These are phyloP conservation scores for Limnanthes douglasii DNA, from an alignment of 345 rosid genomes.

Conservation along the genomic window DNA sequence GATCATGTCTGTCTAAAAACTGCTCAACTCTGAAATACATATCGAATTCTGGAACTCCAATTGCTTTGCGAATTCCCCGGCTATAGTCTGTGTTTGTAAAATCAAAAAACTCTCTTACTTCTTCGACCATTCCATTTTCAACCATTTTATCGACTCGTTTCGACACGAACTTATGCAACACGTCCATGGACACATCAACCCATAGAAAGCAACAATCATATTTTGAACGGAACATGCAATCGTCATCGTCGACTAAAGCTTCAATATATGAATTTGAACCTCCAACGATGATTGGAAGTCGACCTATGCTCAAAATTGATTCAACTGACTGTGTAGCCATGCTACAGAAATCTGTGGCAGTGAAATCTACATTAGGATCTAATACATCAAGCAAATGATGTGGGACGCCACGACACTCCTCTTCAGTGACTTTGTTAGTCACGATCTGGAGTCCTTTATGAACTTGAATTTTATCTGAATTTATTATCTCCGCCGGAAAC, in stretches of 20 bases:
- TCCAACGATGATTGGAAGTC: slow-evolving; percentile 59
- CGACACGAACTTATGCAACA: slow-evolving; percentile 25
- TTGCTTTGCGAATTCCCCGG: slow-evolving; percentile 39
- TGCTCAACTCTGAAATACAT: slow-evolving; percentile 24
- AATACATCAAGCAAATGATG: slow-evolving; percentile 52
- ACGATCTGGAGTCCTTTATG: slow-evolving; percentile 45
- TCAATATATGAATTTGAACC: slow-evolving; percentile 72
- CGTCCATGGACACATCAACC: slow-evolving; percentile 46
- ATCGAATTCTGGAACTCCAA: slow-evolving; percentile 65
- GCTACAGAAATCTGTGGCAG: slow-evolving; percentile 28
- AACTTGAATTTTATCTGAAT: slow-evolving; percentile 69
- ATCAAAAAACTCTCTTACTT: slow-evolving; percentile 38
- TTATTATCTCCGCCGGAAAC: slow-evolving; percentile 51
- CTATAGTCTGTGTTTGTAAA: slow-evolving; percentile 25
- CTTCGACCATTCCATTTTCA: slow-evolving; percentile 42
- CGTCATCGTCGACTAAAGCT: slow-evolving; percentile 30
- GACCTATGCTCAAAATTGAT: slow-evolving; percentile 19
- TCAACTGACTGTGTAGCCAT: slow-evolving; percentile 29
- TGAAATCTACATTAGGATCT: slow-evolving; percentile 35
- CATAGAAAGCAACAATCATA: slow-evolving; percentile 52
- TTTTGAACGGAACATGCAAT: slow-evolving; percentile 21
- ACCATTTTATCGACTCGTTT: slow-evolving; percentile 62
- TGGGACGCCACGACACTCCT: slow-evolving; percentile 40
- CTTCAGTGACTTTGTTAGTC: slow-evolving; percentile 51
- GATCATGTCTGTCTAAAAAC: slow-evolving; percentile 10